Evolutionary conservation across 805 yeast genomes (phyloP), one percentile per base, ranked within the genome.

Genomic region (Myxozyma udenii): DNA sequence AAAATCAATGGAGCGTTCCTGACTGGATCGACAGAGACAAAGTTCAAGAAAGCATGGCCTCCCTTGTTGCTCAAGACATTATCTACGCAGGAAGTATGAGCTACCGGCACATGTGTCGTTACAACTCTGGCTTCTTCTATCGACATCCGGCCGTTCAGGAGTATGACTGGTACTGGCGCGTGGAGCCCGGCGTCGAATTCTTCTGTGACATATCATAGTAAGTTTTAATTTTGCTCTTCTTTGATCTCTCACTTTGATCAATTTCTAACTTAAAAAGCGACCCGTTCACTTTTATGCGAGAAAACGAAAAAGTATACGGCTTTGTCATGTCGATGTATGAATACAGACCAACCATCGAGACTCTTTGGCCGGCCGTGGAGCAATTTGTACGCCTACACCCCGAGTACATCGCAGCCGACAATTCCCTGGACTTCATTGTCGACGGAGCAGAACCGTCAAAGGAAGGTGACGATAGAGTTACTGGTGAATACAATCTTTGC

Each of bases 41-140:
- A 37, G 77, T 80, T 64, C 73, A 78, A 21, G 73, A 74, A 55
- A 68, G 75, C 28, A 61, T 83, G 53, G 66, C 70, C 14, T 66
- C 76, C 1, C 70, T 77, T 72, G 68, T 63, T 12, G 68, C 66
- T 16, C 72, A 73, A 14, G 66, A 74, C 9, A 78, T 85, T 5
- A 68, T 84, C 0, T 85, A 85, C 65, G 91, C 88, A 1, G 77
- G 71, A 26, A 79, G 85, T 1, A 67, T 71, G 58, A 80, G 87
- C 1, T 85, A 85, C 64, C 78, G 97, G 65, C 90, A 91, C 68
- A 93, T 93, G 98, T 93, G 98, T 68, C 78, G 96, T 35, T 91
- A 85, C 72, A 91, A 93, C 66, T 84, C 95, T 2, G 97, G 98
- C 0, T 86, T 76, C 66, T 93, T 93, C 71, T 91, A 80, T 72